phyloP scores from a whole-genome alignment of 2,329 filamentous ascomycete species.

The Cadophora sp. region DNA sequence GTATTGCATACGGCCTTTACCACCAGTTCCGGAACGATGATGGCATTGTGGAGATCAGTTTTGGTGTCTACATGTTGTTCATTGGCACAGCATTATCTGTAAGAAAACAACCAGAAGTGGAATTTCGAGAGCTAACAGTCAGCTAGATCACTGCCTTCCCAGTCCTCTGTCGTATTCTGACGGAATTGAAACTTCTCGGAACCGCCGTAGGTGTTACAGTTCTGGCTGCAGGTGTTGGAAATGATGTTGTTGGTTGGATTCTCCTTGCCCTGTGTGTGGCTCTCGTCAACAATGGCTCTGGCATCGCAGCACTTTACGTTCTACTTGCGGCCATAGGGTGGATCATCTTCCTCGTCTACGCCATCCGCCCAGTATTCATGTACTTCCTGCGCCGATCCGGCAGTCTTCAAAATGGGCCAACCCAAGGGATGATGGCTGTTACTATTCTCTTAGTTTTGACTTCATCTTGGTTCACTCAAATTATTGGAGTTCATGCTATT shows the following conservation, averaged over 20 bases:
- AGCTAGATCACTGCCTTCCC: constrained; percentile 81
- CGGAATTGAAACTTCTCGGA: constrained; percentile 83
- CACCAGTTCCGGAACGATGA: constrained; percentile 65
- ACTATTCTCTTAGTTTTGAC: constrained; percentile 80
- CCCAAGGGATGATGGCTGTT: constrained; percentile 81
- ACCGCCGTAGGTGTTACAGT: constrained; percentile 89
- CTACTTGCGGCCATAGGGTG: constrained; percentile 79
- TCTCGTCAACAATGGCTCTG: constrained; percentile 85
- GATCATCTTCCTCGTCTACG: constrained; percentile 75
- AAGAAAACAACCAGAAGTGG: neutral
- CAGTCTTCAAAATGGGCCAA: constrained; percentile 85
- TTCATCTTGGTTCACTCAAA: constrained; percentile 85
- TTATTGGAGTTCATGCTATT: constrained; percentile 93
- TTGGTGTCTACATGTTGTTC: constrained; percentile 74
- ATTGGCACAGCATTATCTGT: constrained; percentile 86
- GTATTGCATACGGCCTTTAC: constrained; percentile 82
- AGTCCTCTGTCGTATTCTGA: constrained; percentile 91
- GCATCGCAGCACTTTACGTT: constrained; percentile 84
- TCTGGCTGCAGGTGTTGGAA: constrained; percentile 88
- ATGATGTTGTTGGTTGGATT: constrained; percentile 92
- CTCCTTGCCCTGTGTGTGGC: constrained; percentile 92
- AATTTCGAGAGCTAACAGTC: constrained; percentile 12
- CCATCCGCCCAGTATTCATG: constrained; percentile 75
- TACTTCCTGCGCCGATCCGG: constrained; percentile 77
- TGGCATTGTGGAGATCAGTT: constrained; percentile 62